These are phyloP conservation scores for Ganoderma resinaceum DNA, from an alignment of 1,284 basidiomycete species.

Conservation along the genomic window DNA sequence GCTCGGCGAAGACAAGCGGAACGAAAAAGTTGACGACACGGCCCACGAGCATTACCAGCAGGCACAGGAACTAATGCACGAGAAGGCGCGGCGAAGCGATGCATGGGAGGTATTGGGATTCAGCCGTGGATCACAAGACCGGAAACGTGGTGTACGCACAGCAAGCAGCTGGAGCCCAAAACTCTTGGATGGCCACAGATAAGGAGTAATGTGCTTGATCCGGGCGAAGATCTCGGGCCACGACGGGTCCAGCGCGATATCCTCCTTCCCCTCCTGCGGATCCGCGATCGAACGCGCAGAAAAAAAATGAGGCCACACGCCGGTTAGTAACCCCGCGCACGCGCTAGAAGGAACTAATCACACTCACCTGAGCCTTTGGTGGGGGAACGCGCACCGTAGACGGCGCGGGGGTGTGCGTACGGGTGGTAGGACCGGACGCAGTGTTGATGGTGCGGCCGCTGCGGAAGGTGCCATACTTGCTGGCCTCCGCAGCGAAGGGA, in stretches of 20 bases:
- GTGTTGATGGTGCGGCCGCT: constrained; percentile 55
- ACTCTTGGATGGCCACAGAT: constrained; percentile 83
- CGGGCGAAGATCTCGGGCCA: constrained; percentile 69
- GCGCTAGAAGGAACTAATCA: constrained; percentile 16
- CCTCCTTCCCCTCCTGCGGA: constrained; percentile 57
- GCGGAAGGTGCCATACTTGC: constrained; percentile 80
- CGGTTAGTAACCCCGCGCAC: constrained; percentile 14
- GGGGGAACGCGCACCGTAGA: constrained; percentile 41
- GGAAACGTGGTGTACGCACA: constrained; percentile 46
- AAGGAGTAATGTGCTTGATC: constrained; percentile 71
- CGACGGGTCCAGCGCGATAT: constrained; percentile 67
- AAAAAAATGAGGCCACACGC: constrained; percentile 8
- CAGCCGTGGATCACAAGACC: constrained; percentile 9
- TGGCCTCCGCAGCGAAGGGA: constrained; percentile 51
- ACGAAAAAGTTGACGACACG: constrained; percentile 79
- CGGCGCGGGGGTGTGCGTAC: constrained; percentile 68
- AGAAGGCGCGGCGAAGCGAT: neutral
- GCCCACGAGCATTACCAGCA: constrained; percentile 73
- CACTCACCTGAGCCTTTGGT: constrained; percentile 42
- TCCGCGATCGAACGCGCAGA: constrained; percentile 16
- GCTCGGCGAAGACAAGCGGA: constrained; percentile 75
- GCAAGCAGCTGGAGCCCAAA: constrained; percentile 73
- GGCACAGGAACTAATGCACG: constrained; percentile 60
- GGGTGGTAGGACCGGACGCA: constrained; percentile 62
- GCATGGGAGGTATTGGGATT: constrained; percentile 17